A percentile compares a stretch with the other conserved stretches of the same genome.
phyloP scores from a whole-genome alignment of 2,329 filamentous ascomycete species.

The Fonsecaea multimorphosa region DNA sequence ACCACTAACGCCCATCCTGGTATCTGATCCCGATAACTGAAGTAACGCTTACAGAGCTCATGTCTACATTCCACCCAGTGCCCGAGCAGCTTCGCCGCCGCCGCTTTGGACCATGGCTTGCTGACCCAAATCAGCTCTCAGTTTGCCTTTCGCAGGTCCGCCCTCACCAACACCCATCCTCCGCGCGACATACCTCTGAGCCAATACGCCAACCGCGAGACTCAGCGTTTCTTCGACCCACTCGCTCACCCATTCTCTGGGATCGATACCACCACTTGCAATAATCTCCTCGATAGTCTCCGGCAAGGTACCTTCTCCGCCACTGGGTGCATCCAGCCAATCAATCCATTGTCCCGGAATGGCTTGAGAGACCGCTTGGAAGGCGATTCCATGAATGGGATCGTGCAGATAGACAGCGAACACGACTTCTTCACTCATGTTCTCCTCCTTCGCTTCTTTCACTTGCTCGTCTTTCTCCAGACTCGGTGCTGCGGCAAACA shows the following conservation, averaged over 20 bases:
- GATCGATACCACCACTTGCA: constrained; percentile 75
- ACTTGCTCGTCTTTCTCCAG: constrained; percentile 43
- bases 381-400: constrained; percentile 88
- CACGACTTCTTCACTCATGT: constrained; percentile 65
- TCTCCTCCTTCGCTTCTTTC: constrained; percentile 42
- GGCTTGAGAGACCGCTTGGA: constrained; percentile 79
- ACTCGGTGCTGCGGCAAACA: constrained; percentile 69
- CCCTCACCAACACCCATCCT: constrained; percentile 96
- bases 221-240: constrained; percentile 91
- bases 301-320: constrained; percentile 63
- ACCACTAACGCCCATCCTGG: constrained; percentile 15
- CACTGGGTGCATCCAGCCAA: constrained; percentile 80
- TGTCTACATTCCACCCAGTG: constrained; percentile 42
- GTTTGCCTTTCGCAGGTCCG: constrained; percentile 63
- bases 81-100: constrained; percentile 66
- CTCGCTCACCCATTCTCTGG: constrained; percentile 94
- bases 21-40: constrained; percentile 21
- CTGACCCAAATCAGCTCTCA: constrained; percentile 59
- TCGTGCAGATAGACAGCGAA: constrained; percentile 83
- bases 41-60: constrained; percentile 1
- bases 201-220: constrained; percentile 80
- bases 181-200: constrained; percentile 91
- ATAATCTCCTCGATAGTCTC: constrained; percentile 89
- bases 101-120: constrained; percentile 62
- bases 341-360: constrained; percentile 84